Evolutionary conservation across 2,329 filamentous ascomycete species (phyloP), one percentile per base, ranked within the genome.

Genomic region (Macrophomina tecta): DNA sequence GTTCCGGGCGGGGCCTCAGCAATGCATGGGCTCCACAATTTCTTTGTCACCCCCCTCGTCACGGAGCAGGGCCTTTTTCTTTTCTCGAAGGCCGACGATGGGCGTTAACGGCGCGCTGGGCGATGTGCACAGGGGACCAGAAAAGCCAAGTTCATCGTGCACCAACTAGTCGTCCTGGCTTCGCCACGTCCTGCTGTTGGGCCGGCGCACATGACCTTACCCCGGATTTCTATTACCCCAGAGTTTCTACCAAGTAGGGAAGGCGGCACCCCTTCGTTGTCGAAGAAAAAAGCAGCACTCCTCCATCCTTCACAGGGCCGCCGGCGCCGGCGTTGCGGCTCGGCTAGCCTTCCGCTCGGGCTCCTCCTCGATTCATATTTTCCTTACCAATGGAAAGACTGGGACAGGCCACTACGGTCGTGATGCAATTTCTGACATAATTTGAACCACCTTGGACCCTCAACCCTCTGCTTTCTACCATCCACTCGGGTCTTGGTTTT

Each of bases 171-270:
- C n/a, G 30, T 30, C n/a, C 30, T 18, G 42, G 30, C 30, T 12
- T 30, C 36, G 56, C 56, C 56, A 49, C 56, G 56, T 14, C 28
- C 32, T 38, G 45, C 30, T 38, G 42, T 5, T 38, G 18, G 5
- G n/a, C n/a, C 58, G n/a, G 42, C 38, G 34, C 58, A 49, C 58
- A 32, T 62, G 58, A 62, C 58, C 58, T 62, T 62, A 49, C 58
- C 58, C 45, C 58, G 45, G 58, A 62, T 62, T 62, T 62, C 58
- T 62, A 62, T 62, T 62, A 62, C 58, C 58, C 58, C 58, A 62
- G 58, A 62, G 42, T 62, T 62, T 62, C 58, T 18, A 11, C 32
- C 45, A 5, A 4, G 30, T 45, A 48, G 58, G 58, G 42, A 49
- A 30, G 58, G 12, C 14, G 8, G 8, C 38, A 38, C 16, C 40